Evolutionary conservation across 2,329 filamentous ascomycete species (phyloP), one percentile per base, ranked within the genome.

Genomic region (Periconia sp.): DNA sequence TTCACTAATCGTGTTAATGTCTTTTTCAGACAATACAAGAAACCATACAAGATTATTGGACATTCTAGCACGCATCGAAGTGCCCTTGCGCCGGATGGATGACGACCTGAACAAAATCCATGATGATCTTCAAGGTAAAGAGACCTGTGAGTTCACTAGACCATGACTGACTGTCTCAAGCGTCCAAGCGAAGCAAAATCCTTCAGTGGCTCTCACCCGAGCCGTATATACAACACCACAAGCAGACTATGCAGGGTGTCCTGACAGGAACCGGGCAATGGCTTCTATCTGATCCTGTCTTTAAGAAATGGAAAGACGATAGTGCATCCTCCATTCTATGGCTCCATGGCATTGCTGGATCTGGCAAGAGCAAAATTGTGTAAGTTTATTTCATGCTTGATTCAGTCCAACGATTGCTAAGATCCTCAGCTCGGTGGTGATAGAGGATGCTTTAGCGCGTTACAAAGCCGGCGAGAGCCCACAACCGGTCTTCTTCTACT

Each of bases 311-410:
- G 69, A 61, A 62, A 31, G 52, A 65, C 23, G 53, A 61, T 19
- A 70, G 65, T 55, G 53, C 47, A n/a, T 74, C 62, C 15, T 69
- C 66, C 8, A 64, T 74, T 13, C 53, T 74, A 27, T 74, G 66
- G 70, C 62, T 74, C 8, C 63, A 71, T 59, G 68, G 72, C 2
- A 69, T 68, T 50, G 63, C 61, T 18, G 70, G 69, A 19, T 70
- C 63, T 48, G 63, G 69, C 2, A 72, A 74, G 53, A 74, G 59
- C 55, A 71, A 70, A 50, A 60, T 72, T 20, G 54, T 66, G 61
- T 66, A 70, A 51, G 59, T 54, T 14, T 17, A 23, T 20, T 33
- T 49, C 55, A 66, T 49, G 64, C 50, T 60, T 61, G n/a, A 45
- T 56, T 47, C 51, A 47, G 54, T 53, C 14, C 43, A 55, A 47